Conservation (phyloP, 179 eudicot species). For the Corrigiola litoralis region DNA sequence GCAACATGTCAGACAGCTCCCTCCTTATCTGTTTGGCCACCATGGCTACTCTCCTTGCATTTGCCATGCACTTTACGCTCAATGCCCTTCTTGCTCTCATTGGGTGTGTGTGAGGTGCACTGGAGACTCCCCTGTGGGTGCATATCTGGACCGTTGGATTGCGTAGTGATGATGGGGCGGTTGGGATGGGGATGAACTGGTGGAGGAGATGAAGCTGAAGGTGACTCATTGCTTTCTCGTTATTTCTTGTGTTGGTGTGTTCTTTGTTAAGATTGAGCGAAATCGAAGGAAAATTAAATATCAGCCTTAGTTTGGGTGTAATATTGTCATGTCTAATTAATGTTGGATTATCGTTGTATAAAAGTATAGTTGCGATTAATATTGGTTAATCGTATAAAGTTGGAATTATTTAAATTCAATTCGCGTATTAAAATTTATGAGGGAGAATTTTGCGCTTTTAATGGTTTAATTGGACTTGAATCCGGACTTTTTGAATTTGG, state of each 20-base stretch:
- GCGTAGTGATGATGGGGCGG: neutral
- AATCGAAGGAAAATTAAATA: too few species aligned
- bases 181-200: conserved; percentile 15
- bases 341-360: too few species aligned
- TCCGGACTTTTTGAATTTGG: too few species aligned
- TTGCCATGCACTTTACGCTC: conserved; percentile 80
- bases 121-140: neutral
- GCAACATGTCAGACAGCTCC: conserved; percentile 82
- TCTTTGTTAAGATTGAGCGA: too few species aligned
- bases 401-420: too few species aligned
- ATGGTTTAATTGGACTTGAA: too few species aligned
- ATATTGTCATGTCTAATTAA: too few species aligned
- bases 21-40: conserved; percentile 89
- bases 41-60: conserved; percentile 84
- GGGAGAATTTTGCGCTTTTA: too few species aligned
- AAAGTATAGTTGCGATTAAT: too few species aligned
- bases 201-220: conserved; percentile 26
- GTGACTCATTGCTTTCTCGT: conserved; percentile 12
- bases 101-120: conserved; percentile 7
- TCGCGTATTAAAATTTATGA: too few species aligned
- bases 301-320: too few species aligned
- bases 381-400: too few species aligned
- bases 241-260: neutral
- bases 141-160: conserved; percentile 19
- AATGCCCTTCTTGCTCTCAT: neutral